phyloP scores from a whole-genome alignment of 2,329 filamentous ascomycete species.

The Teratosphaeriaceae sp. region DNA sequence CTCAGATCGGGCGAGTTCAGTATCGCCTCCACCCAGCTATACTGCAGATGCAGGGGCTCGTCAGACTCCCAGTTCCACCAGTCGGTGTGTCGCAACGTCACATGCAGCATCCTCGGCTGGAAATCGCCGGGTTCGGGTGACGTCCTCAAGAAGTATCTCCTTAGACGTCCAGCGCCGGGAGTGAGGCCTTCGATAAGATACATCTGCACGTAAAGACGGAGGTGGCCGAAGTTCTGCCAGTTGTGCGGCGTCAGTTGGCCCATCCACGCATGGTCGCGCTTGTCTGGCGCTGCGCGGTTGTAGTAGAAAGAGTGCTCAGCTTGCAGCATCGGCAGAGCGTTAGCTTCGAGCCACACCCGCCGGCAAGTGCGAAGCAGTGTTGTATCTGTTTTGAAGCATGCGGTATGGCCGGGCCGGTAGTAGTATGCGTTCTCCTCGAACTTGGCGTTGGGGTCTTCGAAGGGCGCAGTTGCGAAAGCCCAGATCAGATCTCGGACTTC shows the following conservation, averaged over 20 bases:
- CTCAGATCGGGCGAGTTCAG: conserved; percentile 27
- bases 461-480: conserved; percentile 26
- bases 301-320: conserved; percentile 24
- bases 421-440: conserved; percentile 24
- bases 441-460: conserved; percentile 16
- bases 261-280: conserved; percentile 8
- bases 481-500: conserved; percentile 33
- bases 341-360: conserved; percentile 30
- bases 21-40: conserved; percentile 18
- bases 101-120: conserved; percentile 18
- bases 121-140: conserved; percentile 6
- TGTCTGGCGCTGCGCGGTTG: conserved; percentile 10
- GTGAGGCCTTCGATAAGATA: conserved; percentile 22
- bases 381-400: conserved; percentile 16
- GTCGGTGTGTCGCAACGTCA: conserved; percentile 31
- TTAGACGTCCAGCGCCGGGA: not conserved
- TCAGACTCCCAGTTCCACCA: conserved; percentile 33
- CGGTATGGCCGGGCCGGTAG: conserved; percentile 29
- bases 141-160: conserved; percentile 3
- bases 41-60: conserved; percentile 18
- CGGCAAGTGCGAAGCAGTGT: conserved; percentile 31
- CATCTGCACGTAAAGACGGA: conserved; percentile 20
- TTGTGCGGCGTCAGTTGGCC: conserved; percentile 8
- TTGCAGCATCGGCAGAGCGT: conserved; percentile 24
- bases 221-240: conserved; percentile 14